Percentiles rank a stretch among this genome's conserved stretches.
Conservation (phyloP, 2,329 filamentous ascomycete species). For the Lachnellula arida region DNA sequence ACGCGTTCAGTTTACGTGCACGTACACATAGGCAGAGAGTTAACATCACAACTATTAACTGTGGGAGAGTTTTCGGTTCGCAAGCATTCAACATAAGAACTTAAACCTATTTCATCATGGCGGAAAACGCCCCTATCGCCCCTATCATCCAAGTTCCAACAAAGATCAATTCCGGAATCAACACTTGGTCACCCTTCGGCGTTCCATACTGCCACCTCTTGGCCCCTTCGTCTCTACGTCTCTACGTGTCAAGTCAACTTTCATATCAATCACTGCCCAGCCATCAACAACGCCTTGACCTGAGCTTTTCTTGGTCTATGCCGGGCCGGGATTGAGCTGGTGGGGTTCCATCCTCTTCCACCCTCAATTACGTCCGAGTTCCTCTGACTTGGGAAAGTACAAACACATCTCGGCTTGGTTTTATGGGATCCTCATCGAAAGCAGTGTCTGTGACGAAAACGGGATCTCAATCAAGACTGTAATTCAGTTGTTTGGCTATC, state of each 20-base stretch:
- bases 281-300: constrained; percentile 18
- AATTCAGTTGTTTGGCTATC: constrained; percentile 22
- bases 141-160: constrained; percentile 22
- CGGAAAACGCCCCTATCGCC: not conserved
- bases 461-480: constrained; percentile 9
- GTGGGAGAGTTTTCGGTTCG: not conserved
- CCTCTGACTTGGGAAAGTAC: constrained; percentile 17
- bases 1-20: no score
- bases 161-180: constrained; percentile 24
- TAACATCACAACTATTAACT: not conserved
- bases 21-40: no score
- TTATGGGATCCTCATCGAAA: constrained; percentile 24
- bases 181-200: constrained; percentile 19
- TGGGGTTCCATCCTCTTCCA: constrained; percentile 27
- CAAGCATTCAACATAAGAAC: no score
- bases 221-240: constrained; percentile 8
- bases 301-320: constrained; percentile 21
- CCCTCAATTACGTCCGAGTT: constrained; percentile 18
- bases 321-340: constrained; percentile 13
- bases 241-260: constrained; percentile 18
- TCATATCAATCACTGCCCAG: constrained; percentile 21
- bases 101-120: not conserved
- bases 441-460: constrained; percentile 10
- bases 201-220: constrained; percentile 15
- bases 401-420: constrained; percentile 28